Base-by-base conservation (phyloP, 192 early-diverging fungal species). In the Rhizoclosmatium sp. region DNA sequence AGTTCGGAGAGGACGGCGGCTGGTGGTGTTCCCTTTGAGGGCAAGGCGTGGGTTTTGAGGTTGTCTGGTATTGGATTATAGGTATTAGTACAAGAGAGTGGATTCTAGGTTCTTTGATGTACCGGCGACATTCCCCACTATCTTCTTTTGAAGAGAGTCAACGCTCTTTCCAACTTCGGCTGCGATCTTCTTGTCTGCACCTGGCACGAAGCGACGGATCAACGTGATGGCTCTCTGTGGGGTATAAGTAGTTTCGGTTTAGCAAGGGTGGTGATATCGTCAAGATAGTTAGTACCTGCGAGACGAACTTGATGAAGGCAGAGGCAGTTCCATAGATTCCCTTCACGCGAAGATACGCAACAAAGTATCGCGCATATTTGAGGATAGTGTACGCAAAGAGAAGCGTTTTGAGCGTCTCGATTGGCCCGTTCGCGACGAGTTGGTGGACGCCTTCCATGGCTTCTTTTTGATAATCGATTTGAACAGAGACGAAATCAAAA, bases 121-220 rank as follows among this genome's bases (percentile, higher is more conserved):
- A 46, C 90, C 90, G 1, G 87, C 91, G 5, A 92, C 84, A 71
- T 91, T 85, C 5, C 87, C 82, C 46, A 88, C 84, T 78, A 97
- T 91, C 79, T 90, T 90, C 45, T 93, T 87, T 77, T 97, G 93
- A 59, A 99, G 92, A n/a, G 92, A 91, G 65, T 83, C 86, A 68
- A 96, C 85, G 19, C 87, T 86, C 86, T 94, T 96, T 78, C 84
- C 88, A 61, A 99, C 88, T 80, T 96, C 93, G 3, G 82, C 83
- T 69, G 94, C 86, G 69, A 99, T 88, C 39, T 91, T 87, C 3
- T 82, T 75, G 80, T 92, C 88, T 0, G 93, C 87, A 16, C 80
- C 85, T 4, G 86, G 88, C 4, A 86, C 68, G 47, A 56, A 40
- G 19, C 48, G 40, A n/a, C 85, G 75, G 40, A 81, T 64, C 47